A percentile compares a stretch with the other conserved stretches of the same genome.
Evolutionary conservation across 192 early-diverging fungal species (phyloP).

Genomic region (Cladochytrium replicatum): DNA sequence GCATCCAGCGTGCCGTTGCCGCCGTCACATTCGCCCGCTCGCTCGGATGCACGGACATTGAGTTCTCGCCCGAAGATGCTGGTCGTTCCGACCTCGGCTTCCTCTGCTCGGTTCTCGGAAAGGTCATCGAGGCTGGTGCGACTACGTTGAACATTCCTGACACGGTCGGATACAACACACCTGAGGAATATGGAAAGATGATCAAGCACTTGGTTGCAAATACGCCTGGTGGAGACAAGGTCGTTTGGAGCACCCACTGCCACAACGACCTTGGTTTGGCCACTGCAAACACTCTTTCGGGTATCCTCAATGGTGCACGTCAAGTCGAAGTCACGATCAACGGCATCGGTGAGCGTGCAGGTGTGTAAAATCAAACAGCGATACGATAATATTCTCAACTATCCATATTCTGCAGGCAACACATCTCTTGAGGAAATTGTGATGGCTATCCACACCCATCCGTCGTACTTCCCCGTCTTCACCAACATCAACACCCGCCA

Average conservation of each 20-base stretch:
- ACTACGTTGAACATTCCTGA: conserved; percentile 97
- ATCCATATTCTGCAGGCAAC: conserved; percentile 61
- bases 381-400: too few species aligned
- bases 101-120: conserved; percentile 67
- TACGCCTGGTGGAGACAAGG: conserved; percentile 56
- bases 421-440: conserved; percentile 93
- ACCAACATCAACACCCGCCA: conserved; percentile 83
- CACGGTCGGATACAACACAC: conserved; percentile 92
- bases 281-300: conserved; percentile 91
- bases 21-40: conserved; percentile 71
- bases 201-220: conserved; percentile 73
- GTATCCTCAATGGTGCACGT: conserved; percentile 79
- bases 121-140: conserved; percentile 76
- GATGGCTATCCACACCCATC: conserved; percentile 91
- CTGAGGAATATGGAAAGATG: conserved; percentile 77
- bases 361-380: too few species aligned
- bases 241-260: conserved; percentile 92
- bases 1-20: conserved; percentile 65
- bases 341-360: conserved; percentile 95
- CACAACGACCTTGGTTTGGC: conserved; percentile 96
- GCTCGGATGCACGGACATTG: conserved; percentile 73
- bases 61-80: conserved; percentile 94
- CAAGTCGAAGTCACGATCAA: conserved; percentile 97
- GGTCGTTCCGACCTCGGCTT: conserved; percentile 85
- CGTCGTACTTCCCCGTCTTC: conserved; percentile 75